Conservation (phyloP, 2,329 filamentous ascomycete genomes). For the Plectosphaerella plurivora region DNA sequence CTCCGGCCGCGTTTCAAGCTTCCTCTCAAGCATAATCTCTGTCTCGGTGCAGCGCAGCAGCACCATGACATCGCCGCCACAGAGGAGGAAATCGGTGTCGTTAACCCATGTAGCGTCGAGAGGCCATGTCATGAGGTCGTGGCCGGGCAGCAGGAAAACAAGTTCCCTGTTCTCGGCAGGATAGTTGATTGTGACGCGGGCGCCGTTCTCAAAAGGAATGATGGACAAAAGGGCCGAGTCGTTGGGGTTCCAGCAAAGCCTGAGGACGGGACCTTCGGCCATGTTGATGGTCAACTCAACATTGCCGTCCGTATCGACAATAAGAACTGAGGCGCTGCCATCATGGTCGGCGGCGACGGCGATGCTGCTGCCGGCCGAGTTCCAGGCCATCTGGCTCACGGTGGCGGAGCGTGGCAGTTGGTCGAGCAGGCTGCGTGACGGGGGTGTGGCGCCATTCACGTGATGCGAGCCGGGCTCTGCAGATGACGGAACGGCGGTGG, state of each 20-base stretch:
- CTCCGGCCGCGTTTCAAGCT: constrained; percentile 48
- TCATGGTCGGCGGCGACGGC: constrained; percentile 55
- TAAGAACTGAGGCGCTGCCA: constrained; percentile 46
- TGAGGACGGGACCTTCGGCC: constrained; percentile 57
- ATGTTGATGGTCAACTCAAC: constrained; percentile 50
- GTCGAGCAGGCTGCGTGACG: constrained; percentile 45
- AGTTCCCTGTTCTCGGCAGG: constrained; percentile 29
- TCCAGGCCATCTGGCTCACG: constrained; percentile 58
- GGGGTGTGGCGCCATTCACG: constrained; percentile 36
- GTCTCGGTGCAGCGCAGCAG: constrained; percentile 42
- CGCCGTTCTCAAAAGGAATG: constrained; percentile 48
- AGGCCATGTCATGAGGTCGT: constrained; percentile 45
- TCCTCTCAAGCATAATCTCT: constrained; percentile 39
- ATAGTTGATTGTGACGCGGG: constrained; percentile 46
- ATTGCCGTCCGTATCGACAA: constrained; percentile 51
- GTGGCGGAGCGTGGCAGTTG: constrained; percentile 46
- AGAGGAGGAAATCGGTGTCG: constrained; percentile 53
- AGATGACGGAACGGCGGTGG: constrained; percentile 26
- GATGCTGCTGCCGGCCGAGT: constrained; percentile 49
- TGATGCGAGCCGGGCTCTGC: constrained; percentile 23
- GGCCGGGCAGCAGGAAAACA: constrained; percentile 42
- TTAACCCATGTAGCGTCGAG: constrained; percentile 58
- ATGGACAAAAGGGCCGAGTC: constrained; percentile 53
- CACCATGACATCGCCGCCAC: constrained; percentile 51
- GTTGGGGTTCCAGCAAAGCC: constrained; percentile 56